phyloP scores from a whole-genome alignment of 2,329 filamentous ascomycete genomes.

The Colletotrichum cereale region DNA sequence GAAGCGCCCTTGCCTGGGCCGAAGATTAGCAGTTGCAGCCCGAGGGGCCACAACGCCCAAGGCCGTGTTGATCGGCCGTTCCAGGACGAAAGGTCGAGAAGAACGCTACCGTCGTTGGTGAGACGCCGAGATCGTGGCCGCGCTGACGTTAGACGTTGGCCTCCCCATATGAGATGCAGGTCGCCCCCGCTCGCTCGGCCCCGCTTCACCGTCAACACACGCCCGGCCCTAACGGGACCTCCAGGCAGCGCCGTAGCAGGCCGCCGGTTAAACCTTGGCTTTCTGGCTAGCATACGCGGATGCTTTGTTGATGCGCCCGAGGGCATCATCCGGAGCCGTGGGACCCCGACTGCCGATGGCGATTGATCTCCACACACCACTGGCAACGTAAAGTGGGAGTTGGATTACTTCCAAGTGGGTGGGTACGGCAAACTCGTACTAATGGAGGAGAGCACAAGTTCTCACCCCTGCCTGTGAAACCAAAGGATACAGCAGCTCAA shows the following conservation, averaged over 20 bases:
- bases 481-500: conserved; percentile 15
- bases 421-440: conserved; percentile 4
- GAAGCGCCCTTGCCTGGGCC: neutral
- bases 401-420: conserved; percentile 23
- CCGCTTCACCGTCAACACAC: conserved; percentile 8
- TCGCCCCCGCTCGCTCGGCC: conserved; percentile 2
- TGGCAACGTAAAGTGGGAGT: neutral
- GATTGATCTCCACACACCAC: neutral
- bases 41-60: neutral
- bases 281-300: neutral
- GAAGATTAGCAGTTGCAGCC: neutral
- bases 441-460: conserved; percentile 15
- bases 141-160: neutral
- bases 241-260: neutral
- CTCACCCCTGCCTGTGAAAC: conserved; percentile 33
- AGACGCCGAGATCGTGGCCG: neutral
- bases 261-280: neutral
- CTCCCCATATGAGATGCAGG: neutral
- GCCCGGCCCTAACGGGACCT: conserved; percentile 19
- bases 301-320: neutral
- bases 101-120: neutral
- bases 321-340: neutral
- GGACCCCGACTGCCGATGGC: neutral
- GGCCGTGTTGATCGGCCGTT: neutral
- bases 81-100: neutral